Conservation (phyloP, 2,329 filamentous ascomycete genomes). For the Calonectria leucothoes region DNA sequence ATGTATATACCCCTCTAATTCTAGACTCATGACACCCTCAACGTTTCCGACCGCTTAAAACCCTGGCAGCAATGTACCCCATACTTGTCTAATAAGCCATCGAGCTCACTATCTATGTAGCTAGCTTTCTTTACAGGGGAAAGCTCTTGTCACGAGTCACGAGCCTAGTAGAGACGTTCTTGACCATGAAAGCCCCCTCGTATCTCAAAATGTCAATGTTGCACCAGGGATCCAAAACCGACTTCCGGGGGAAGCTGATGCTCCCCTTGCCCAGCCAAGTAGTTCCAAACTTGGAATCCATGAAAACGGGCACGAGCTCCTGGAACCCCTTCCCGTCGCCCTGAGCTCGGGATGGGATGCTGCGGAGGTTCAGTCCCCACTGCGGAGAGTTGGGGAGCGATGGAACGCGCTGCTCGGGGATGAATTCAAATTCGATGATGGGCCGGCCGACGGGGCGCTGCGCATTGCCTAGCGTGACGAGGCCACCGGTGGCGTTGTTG, state of each 20-base stretch:
- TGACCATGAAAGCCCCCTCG: background rate
- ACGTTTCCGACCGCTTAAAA: too few species aligned
- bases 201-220: background rate
- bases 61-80: too few species aligned
- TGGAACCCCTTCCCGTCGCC: background rate
- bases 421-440: slow-evolving; percentile 23
- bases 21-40: too few species aligned
- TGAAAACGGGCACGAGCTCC: background rate
- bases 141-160: background rate
- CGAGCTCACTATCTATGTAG: too few species aligned
- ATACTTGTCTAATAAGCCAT: too few species aligned
- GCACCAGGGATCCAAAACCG: background rate
- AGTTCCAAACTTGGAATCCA: background rate
- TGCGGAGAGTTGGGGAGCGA: background rate
- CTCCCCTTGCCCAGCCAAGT: background rate
- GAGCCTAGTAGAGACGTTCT: background rate
- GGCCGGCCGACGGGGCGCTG: slow-evolving; percentile 16
- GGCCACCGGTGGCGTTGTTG: slow-evolving; percentile 15
- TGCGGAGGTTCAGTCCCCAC: background rate
- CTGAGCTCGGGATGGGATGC: background rate
- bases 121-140: background rate
- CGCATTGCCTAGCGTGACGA: background rate
- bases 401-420: background rate
- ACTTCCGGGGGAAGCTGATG: background rate
- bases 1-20: too few species aligned